A percentile compares a stretch with the other conserved stretches of the same genome.
phyloP scores from a whole-genome alignment of 345 rosid species.

The Citrus mangshanensis region DNA sequence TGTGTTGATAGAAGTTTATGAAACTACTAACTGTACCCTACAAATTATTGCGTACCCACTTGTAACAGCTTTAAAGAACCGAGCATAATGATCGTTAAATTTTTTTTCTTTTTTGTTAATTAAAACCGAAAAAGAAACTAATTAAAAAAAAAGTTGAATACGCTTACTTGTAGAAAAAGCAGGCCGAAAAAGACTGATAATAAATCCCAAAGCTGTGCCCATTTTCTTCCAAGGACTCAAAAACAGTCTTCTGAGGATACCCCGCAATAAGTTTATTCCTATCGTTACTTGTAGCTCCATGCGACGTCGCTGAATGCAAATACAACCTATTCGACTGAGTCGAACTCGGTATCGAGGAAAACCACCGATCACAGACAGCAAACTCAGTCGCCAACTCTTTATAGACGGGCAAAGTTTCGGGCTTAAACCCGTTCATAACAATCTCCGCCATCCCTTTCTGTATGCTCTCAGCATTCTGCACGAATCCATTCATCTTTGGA shows the following conservation, averaged over 20 bases:
- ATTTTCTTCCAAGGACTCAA: conserved; percentile 65
- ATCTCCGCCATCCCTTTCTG: conserved; percentile 25
- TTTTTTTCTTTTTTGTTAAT: too few relatives aligned
- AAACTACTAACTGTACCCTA: too few relatives aligned
- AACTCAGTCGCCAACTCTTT: conserved; percentile 57
- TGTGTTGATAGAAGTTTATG: too few relatives aligned
- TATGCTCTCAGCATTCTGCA: conserved; percentile 32
- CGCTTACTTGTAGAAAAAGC: conserved; percentile 52
- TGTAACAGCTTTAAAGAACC: too few relatives aligned
- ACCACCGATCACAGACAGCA: conserved; percentile 79
- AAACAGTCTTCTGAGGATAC: conserved; percentile 68
- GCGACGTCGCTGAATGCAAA: conserved; percentile 70
- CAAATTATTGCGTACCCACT: too few relatives aligned
- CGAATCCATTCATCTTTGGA: conserved; percentile 34
- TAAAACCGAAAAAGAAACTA: neutral
- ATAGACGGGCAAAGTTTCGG: conserved; percentile 59
- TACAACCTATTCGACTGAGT: conserved; percentile 71
- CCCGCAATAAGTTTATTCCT: conserved; percentile 46
- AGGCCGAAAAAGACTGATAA: conserved; percentile 50
- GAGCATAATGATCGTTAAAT: too few relatives aligned
- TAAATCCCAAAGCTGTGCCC: conserved; percentile 60
- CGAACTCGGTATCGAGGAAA: conserved; percentile 60
- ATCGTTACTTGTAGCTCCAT: conserved; percentile 58
- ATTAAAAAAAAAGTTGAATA: neutral
- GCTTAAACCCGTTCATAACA: conserved; percentile 67